Evolutionary conservation across 352 stramenopile genomes (phyloP), one percentile per base, ranked within the genome.

Genomic region (Phytophthora citrophthora): DNA sequence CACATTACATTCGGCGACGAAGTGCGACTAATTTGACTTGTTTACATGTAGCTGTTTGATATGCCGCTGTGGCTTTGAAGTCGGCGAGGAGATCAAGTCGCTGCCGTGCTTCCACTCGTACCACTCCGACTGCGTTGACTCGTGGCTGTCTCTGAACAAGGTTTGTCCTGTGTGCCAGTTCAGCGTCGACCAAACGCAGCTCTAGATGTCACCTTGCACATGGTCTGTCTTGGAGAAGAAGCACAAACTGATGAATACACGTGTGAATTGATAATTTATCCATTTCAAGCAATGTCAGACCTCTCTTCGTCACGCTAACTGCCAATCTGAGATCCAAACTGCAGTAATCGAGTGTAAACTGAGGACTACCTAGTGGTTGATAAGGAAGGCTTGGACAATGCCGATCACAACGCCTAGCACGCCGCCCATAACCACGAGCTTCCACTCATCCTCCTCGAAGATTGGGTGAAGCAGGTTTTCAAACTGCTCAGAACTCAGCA

Each of bases 371-470:
- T 84, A 94, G 60, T 92, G 81, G 51, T 92, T 90, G 72, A 96
- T 92, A 26, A 93, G 75, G 61, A 94, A 90, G n/a, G 90, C 83
- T 71, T 99, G 96, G n/a, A 97, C 52, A 60, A 97, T 65, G 36
- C 96, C 96, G 47, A 98, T 97, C 12, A 87, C 59, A 32, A 96
- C 72, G 39, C 97, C 97, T 7, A 99, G 81, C 16, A 94, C 84
- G 18, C 95, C 96, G 40, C 97, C 97, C 71, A 99, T 96, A 47
- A 98, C 72, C 71, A 99, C 98, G 3, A 99, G 81, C 60, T 98
- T 98, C 80, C 97, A 98, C 85, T 99, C 97, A 70, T 99, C 97
- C 66, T 99, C 96, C 72, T 99, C 89, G 76, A 99, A 99, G 15
- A 98, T 97, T 10, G 97, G 97, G 66, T 99, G 97, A 59, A 99